These are phyloP conservation scores for Neurospora pannonica DNA, from an alignment of 495 filamentous ascomycete species.

Conservation along the genomic window DNA sequence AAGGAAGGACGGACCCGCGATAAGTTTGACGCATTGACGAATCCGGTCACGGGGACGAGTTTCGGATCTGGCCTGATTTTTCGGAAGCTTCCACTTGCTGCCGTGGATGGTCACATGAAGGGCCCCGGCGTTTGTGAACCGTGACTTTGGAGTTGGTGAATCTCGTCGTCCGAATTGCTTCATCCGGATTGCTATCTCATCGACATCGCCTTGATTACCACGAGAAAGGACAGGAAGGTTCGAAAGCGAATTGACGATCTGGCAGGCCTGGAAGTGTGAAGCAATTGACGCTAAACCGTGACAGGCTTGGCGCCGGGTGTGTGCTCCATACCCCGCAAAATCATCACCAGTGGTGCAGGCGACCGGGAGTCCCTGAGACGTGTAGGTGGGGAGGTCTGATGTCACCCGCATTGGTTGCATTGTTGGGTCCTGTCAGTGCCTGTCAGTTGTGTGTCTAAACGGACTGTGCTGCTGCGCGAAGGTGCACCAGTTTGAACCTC, in stretches of 20 bases:
- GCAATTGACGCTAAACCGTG: slow-evolving; percentile 11
- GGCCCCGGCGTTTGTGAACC: background rate
- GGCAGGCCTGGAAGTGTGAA: background rate
- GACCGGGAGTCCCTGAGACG: slow-evolving; percentile 14
- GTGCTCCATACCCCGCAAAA: slow-evolving; percentile 24
- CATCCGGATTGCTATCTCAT: background rate
- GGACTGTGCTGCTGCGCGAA: background rate
- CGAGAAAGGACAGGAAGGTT: background rate
- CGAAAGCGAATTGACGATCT: background rate
- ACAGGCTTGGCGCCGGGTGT: slow-evolving; percentile 8
- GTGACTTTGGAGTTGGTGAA: background rate
- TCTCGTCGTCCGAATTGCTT: background rate
- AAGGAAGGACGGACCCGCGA: background rate
- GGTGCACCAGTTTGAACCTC: background rate
- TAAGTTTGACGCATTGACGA: background rate
- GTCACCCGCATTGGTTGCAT: slow-evolving; percentile 14
- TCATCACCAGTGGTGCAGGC: background rate
- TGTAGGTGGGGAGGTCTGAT: slow-evolving; percentile 13
- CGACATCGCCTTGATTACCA: background rate
- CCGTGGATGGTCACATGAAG: background rate
- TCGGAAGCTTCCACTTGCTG: background rate
- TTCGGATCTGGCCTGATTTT: background rate
- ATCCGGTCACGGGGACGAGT: background rate
- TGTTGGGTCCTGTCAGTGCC: background rate
- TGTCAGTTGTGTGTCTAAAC: background rate